phyloP scores from a whole-genome alignment of 164 flowering plant species.

The Brasenia schreberi region DNA sequence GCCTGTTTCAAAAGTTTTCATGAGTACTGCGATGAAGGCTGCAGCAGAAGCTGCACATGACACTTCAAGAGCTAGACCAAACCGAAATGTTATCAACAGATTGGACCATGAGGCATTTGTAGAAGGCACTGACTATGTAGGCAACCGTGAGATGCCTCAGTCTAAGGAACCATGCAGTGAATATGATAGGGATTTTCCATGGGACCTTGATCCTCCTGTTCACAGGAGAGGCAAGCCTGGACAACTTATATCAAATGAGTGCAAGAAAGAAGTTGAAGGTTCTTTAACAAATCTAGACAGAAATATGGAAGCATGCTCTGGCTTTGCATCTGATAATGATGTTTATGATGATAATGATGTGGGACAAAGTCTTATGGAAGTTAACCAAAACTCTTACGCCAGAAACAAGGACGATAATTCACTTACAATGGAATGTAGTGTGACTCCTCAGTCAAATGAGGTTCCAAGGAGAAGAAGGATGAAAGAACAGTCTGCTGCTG shows the following conservation, averaged over 20 bases:
- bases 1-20: slow-evolving; percentile 41
- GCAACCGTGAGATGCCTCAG: not conserved
- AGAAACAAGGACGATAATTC: slow-evolving; percentile 35
- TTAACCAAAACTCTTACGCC: slow-evolving; percentile 26
- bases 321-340: slow-evolving; percentile 47
- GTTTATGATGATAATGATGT: slow-evolving; percentile 27
- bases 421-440: slow-evolving; percentile 27
- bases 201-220: slow-evolving; percentile 11
- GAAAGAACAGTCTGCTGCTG: slow-evolving; percentile 27
- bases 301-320: slow-evolving; percentile 28
- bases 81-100: slow-evolving; percentile 72
- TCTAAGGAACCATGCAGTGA: not conserved
- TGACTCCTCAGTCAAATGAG: slow-evolving; percentile 29
- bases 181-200: slow-evolving; percentile 22
- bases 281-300: slow-evolving; percentile 19
- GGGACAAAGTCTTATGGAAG: slow-evolving; percentile 18
- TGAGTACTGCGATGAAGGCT: slow-evolving; percentile 69
- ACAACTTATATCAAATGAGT: slow-evolving; percentile 19
- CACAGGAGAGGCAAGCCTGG: slow-evolving; percentile 3
- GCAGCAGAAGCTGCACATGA: slow-evolving; percentile 87
- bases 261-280: slow-evolving; percentile 18
- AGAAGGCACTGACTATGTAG: not conserved
- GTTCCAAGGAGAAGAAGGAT: slow-evolving; percentile 14
- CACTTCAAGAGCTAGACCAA: slow-evolving; percentile 33
- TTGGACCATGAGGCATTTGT: slow-evolving; percentile 29